Evolutionary conservation across 129 eudicot species (phyloP).

Genomic region (Pittosporum tobira): DNA sequence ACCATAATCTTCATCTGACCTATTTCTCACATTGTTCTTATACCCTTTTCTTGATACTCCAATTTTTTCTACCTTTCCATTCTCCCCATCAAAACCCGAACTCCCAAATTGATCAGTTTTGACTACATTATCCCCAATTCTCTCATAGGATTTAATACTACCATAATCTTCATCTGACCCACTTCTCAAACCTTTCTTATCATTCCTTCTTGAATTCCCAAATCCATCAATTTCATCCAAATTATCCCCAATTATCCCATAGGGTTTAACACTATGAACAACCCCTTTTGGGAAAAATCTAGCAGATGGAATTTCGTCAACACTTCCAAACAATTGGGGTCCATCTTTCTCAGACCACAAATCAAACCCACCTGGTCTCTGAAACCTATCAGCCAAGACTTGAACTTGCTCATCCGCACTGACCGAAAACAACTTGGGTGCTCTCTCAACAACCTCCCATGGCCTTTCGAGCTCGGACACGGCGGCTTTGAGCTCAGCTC

Average conservation of each 20-base stretch:
- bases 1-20: constrained; percentile 5
- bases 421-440: constrained; percentile 64
- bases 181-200: constrained; percentile 1
- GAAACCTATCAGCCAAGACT: constrained; percentile 88
- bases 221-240: not conserved
- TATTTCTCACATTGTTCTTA: not conserved
- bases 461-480: constrained; percentile 81
- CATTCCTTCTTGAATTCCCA: not conserved
- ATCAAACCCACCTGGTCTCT: constrained; percentile 93
- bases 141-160: not conserved
- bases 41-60: not conserved
- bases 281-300: constrained; percentile 97
- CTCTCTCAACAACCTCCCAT: constrained; percentile 77
- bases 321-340: constrained; percentile 64
- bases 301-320: constrained; percentile 54
- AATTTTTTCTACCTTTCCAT: constrained; percentile 3
- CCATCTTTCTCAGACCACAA: constrained; percentile 95
- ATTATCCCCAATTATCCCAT: constrained; percentile 31
- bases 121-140: too few relatives aligned
- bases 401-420: constrained; percentile 81
- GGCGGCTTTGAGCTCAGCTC: constrained; percentile 87
- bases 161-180: constrained; percentile 6
- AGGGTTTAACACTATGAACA: constrained; percentile 79
- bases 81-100: not conserved
- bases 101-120: not conserved